A percentile compares a stretch with the other conserved stretches of the same genome.
Evolutionary conservation across 257 asterid species (phyloP).

Genomic region (Petrea volubilis): DNA sequence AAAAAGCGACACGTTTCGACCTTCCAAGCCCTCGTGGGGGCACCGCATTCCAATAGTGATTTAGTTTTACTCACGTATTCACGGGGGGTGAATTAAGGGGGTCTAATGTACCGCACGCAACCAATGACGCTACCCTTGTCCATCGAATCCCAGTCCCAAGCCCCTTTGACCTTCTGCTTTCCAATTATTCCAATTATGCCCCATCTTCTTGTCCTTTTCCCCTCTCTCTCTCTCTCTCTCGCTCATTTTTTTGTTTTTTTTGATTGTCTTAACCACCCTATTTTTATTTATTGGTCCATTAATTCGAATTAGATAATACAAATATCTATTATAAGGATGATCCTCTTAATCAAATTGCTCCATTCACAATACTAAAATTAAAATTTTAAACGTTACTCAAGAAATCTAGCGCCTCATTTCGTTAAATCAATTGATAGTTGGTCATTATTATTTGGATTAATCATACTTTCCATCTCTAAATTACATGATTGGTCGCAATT

Average conservation of each 20-base stretch:
- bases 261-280: no score
- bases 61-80: neutral
- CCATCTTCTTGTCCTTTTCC: neutral
- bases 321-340: no score
- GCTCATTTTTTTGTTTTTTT: neutral
- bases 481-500: no score
- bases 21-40: neutral
- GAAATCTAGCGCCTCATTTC: no score
- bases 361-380: no score
- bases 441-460: no score
- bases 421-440: no score
- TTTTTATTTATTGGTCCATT: no score
- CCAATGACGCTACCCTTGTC: constrained; percentile 20
- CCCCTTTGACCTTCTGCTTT: neutral
- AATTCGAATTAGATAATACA: no score
- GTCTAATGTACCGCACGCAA: constrained; percentile 27
- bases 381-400: no score
- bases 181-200: neutral
- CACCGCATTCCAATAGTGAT: constrained; percentile 12
- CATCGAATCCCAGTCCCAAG: constrained; percentile 35
- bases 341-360: no score
- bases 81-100: neutral
- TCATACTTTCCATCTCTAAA: no score
- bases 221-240: neutral
- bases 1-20: constrained; percentile 21